These are phyloP conservation scores for Gastrodia elata DNA, from an alignment of 106 monocot species.

Conservation along the genomic window DNA sequence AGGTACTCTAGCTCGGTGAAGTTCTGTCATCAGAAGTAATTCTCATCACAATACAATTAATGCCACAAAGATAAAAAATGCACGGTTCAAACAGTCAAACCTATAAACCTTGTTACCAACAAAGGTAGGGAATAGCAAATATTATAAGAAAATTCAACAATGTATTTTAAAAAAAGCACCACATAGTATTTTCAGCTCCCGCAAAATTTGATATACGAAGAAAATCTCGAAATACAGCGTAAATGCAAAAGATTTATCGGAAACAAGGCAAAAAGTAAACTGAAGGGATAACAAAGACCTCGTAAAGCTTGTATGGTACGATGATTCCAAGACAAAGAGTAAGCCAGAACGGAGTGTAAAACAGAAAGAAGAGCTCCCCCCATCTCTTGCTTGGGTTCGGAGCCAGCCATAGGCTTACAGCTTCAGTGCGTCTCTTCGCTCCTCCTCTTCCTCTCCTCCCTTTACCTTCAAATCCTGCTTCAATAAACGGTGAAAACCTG, in stretches of 20 bases:
- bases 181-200: not conserved
- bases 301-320: slow-evolving; percentile 97
- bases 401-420: slow-evolving; percentile 51
- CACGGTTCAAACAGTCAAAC: not conserved
- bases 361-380: slow-evolving; percentile 81
- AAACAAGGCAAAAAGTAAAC: not conserved
- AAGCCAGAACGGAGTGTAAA: slow-evolving; percentile 88
- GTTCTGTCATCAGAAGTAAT: slow-evolving; percentile 34
- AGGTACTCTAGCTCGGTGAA: slow-evolving; percentile 90
- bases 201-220: not conserved
- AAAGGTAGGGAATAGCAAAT: not conserved
- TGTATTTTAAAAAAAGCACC: not conserved
- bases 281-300: slow-evolving; percentile 33
- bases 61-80: not conserved
- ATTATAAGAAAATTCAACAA: not conserved
- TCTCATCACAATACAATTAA: not conserved
- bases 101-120: not conserved
- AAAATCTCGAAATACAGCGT: not conserved
- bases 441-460: not conserved
- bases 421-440: not conserved
- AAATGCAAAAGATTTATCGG: not conserved
- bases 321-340: slow-evolving; percentile 86
- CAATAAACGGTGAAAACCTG: not conserved
- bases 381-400: slow-evolving; percentile 78
- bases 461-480: slow-evolving; percentile 1